Percentiles rank a stretch among this genome's conserved stretches.
phyloP scores from a whole-genome alignment of 768 basidiomycete genomes.

The Amanita rubescens region DNA sequence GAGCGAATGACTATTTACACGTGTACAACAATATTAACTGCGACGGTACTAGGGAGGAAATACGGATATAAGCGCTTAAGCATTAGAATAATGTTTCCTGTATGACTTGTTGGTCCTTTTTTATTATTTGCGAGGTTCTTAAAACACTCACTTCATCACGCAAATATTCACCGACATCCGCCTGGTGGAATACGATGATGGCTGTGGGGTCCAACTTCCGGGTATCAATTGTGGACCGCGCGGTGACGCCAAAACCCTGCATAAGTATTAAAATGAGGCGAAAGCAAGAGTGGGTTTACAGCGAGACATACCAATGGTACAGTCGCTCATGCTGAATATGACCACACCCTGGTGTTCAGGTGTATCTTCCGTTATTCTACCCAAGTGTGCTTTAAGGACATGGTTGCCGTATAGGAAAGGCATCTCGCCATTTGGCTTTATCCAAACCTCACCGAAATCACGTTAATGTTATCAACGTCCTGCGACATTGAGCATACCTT shows the following conservation, averaged over 20 bases:
- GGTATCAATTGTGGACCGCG: conserved; percentile 92
- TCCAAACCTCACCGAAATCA: conserved; percentile 69
- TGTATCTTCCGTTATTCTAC: conserved; percentile 96
- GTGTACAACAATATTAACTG: conserved; percentile 1
- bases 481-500: conserved; percentile 50
- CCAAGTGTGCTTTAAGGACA: conserved; percentile 97
- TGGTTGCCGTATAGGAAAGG: conserved; percentile 99
- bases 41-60: neutral
- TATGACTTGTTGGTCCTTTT: neutral
- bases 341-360: conserved; percentile 99
- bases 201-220: conserved; percentile 95
- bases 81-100: conserved; percentile 76
- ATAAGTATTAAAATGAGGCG: conserved; percentile 7
- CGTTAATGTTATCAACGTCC: neutral
- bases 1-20: conserved; percentile 11
- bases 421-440: conserved; percentile 99
- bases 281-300: neutral
- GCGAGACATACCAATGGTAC: conserved; percentile 66
- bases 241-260: conserved; percentile 97
- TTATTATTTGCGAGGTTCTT: neutral
- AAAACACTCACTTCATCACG: conserved; percentile 74
- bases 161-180: conserved; percentile 97
- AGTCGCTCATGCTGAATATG: conserved; percentile 92
- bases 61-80: conserved; percentile 13
- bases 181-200: conserved; percentile 97